Base-by-base conservation (phyloP, 768 basidiomycete genomes). In the Polyporus arcularius region DNA sequence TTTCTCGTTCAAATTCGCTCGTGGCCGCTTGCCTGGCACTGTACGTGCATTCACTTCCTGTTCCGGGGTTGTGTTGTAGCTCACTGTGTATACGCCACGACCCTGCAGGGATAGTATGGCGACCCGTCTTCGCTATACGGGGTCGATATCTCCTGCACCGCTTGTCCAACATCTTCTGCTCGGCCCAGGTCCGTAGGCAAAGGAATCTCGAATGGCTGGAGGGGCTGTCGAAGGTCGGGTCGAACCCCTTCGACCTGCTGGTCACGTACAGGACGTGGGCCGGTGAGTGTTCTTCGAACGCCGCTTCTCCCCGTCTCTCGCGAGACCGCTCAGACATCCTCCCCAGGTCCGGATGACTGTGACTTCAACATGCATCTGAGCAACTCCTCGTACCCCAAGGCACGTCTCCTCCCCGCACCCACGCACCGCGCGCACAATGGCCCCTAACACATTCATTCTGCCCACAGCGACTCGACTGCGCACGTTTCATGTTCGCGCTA, bases 351-450 rank as follows among this genome's bases (percentile, higher is more conserved):
- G 7, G 90, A 92, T 63, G 91, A 92, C 46, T 80, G 81, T 45
- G 92, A 94, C 72, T 86, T 86, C 67, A 85, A 89, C 68, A 70
- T 80, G 12, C 91, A 94, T 68, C 77, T 93, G 59, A 91, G 89
- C 70, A 94, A 94, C 68, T 91, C 90, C 0, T 87, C 84, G 54
- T 94, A 93, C 63, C 82, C 88, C 4, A 92, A 90, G 79, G 88
- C 83, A 58, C 15, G 75, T 66, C 28, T 45, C 35, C 30, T n/a
- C 21, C 7, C 46, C 39, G 6, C 6, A 12, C 16, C 49, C 35
- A 21, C 26, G 18, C 40, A 35, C 38, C 26, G 0, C 18, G 21
- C 18, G 12, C 46, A 48, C 21, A 26, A 1, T 11, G 46, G 46
- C 26, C n/a, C n/a, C 12, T 42, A 45, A 51, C 53, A 12, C 31